Percentiles rank a stretch among this genome's conserved stretches.
Evolutionary conservation across 257 asterid genomes (phyloP).

Genomic region (Solanum megistacrolobum): DNA sequence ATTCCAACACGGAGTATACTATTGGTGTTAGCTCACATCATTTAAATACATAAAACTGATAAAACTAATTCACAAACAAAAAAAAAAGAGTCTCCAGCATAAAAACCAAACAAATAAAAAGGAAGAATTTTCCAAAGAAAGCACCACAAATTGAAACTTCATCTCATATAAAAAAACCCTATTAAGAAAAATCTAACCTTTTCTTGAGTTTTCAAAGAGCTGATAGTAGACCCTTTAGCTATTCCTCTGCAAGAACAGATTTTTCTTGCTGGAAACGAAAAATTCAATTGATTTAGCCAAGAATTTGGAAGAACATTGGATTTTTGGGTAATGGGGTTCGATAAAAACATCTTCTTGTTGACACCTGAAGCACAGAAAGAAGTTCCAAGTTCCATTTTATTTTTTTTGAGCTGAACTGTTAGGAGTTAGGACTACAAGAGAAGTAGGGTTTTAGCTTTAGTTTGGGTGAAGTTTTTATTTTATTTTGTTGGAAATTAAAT

Average conservation of each 20-base stretch:
- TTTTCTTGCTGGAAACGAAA: constrained; percentile 14
- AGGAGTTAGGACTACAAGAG: background rate
- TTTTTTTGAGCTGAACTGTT: background rate
- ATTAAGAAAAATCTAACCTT: constrained; percentile 9
- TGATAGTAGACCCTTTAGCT: constrained; percentile 7
- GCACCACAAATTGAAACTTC: background rate
- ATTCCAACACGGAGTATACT: background rate
- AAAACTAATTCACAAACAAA: background rate
- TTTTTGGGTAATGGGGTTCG: constrained; percentile 8
- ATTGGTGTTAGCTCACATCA: background rate
- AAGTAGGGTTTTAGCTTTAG: background rate
- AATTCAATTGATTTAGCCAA: constrained; percentile 2
- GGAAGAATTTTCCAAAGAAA: background rate
- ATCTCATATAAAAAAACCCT: background rate
- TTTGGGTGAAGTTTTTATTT: too few species aligned
- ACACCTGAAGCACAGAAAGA: constrained; percentile 7
- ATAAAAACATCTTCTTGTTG: constrained; percentile 6
- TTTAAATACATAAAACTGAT: background rate
- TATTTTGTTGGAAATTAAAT: too few species aligned
- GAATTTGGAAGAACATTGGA: background rate
- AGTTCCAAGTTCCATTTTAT: constrained; percentile 30
- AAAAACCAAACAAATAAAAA: background rate
- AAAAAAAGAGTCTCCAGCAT: background rate
- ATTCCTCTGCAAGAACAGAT: constrained; percentile 21
- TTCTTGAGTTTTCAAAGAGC: constrained; percentile 7